Evolutionary conservation across 139 green algal species (phyloP).

Genomic region (Diplosphaera chodatii): DNA sequence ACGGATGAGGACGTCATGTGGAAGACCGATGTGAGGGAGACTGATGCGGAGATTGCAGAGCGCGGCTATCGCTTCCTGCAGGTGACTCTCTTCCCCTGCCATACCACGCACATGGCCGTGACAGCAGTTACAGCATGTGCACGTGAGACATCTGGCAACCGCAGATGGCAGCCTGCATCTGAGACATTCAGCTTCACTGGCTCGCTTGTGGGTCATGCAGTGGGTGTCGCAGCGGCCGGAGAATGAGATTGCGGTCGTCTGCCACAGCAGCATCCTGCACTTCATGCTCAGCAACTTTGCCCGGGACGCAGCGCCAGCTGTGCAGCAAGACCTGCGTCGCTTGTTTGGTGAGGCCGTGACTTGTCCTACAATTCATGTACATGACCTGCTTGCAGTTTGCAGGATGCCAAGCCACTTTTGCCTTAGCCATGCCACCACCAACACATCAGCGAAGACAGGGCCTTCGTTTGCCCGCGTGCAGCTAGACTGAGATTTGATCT

Average conservation of each 20-base stretch:
- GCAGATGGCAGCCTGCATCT: no score
- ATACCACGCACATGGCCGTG: no score
- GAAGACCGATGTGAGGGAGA: constrained; percentile 27
- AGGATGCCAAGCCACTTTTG: no score
- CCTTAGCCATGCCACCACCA: no score
- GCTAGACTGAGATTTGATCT: no score
- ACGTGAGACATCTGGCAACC: no score
- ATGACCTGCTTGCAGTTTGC: no score
- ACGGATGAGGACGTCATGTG: constrained; percentile 40
- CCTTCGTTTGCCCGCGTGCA: no score
- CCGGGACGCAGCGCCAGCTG: not conserved
- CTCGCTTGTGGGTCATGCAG: not conserved
- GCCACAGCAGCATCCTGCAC: constrained; percentile 39
- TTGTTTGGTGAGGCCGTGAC: constrained; percentile 14
- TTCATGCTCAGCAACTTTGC: constrained; percentile 28
- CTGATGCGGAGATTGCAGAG: constrained; percentile 25
- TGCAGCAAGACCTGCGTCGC: constrained; percentile 19
- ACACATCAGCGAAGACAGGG: no score
- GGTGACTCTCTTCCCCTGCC: no score
- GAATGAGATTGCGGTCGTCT: constrained; percentile 35
- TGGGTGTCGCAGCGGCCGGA: constrained; percentile 25
- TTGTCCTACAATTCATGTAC: no score
- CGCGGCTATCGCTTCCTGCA: constrained; percentile 14
- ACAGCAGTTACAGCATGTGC: no score
- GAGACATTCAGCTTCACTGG: constrained; percentile 1